A percentile compares a stretch with the other conserved stretches of the same genome.
These are phyloP conservation scores for Pseudohyphozyma bogoriensis DNA, from an alignment of 768 basidiomycete genomes.

Conservation along the genomic window DNA sequence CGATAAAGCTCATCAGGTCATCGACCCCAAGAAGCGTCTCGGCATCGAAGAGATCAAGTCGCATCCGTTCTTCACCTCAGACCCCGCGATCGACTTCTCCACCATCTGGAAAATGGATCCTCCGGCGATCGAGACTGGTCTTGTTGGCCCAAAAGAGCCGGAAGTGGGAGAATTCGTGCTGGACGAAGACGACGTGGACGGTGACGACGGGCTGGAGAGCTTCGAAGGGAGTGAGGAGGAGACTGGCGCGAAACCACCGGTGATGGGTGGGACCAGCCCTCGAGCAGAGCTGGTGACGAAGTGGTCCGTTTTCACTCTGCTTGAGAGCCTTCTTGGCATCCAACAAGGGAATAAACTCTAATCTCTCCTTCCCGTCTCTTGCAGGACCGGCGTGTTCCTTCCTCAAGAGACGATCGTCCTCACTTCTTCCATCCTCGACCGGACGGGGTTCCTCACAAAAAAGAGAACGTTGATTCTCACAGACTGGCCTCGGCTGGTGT, in stretches of 20 bases:
- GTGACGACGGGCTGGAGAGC: not conserved
- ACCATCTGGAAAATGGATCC: conserved; percentile 29
- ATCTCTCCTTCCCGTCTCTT: not conserved
- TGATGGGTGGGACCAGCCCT: conserved; percentile 9
- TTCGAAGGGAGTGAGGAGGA: conserved; percentile 1
- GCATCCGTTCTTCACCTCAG: conserved; percentile 30
- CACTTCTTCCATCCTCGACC: conserved; percentile 10
- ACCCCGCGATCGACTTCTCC: conserved; percentile 25
- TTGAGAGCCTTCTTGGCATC: too few relatives aligned
- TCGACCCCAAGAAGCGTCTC: conserved; percentile 27
- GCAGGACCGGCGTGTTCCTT: conserved; percentile 10
- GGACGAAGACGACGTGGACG: conserved; percentile 1
- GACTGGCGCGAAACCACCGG: conserved; percentile 1
- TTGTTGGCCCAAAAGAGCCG: conserved; percentile 20
- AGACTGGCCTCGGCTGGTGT: conserved; percentile 28
- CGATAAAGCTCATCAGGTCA: too few relatives aligned
- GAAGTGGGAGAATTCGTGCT: conserved; percentile 21
- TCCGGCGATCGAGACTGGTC: conserved; percentile 28
- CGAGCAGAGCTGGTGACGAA: not conserved
- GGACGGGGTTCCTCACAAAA: conserved; percentile 16
- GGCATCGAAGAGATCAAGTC: conserved; percentile 29
- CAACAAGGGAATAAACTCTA: too few relatives aligned
- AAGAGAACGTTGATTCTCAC: conserved; percentile 28
- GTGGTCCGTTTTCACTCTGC: not conserved
- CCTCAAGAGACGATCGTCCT: conserved; percentile 28